Evolutionary conservation across 2,329 filamentous ascomycete species (phyloP), one percentile per base, ranked within the genome.

Genomic region (Fusarium staphyleae): DNA sequence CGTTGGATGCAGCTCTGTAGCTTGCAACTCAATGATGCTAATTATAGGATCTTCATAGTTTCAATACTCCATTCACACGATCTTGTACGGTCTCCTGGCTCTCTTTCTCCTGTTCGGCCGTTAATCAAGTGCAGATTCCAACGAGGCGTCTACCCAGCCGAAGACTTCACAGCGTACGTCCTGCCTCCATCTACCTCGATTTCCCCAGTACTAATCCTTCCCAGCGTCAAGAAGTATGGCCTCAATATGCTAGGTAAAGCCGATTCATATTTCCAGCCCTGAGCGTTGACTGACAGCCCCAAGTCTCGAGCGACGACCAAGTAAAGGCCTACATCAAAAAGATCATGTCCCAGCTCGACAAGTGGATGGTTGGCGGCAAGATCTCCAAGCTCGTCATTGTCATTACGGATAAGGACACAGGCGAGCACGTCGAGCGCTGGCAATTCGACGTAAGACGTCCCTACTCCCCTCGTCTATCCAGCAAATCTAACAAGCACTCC

Each of bases 281-380:
- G n/a, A 5, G 3, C 34, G n/a, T n/a, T 5, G 19, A 41, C 57
- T 62, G 49, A 68, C 52, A 24, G n/a, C 13, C 8, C 2, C 11
- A 22, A 87, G 93, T 98, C 44, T 96, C 93, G 26, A 86, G 92
- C 60, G 95, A 99, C 73, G 95, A 98, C 78, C 93, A 99, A 77
- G 95, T 99, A 72, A 96, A 96, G 76, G 91, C 93, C 26, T 99
- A 99, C 77, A 96, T 99, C 81, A 97, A 96, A 76, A 96, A 96
- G 77, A 98, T 99, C 78, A 99, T 97, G 93, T 88, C 87, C 22
- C 95, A 99, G 76, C 85, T 99, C 52, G 93, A 96, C 78, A 91
- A 91, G 72, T 99, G 95, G 95, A 98, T 98, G 92, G 82, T 92
- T 46, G 90, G 89, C 67, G 91, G 93, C 72, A 98, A 99, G 77